phyloP scores from a whole-genome alignment of 2,329 filamentous ascomycete species.

The Cyphellophora europaea region DNA sequence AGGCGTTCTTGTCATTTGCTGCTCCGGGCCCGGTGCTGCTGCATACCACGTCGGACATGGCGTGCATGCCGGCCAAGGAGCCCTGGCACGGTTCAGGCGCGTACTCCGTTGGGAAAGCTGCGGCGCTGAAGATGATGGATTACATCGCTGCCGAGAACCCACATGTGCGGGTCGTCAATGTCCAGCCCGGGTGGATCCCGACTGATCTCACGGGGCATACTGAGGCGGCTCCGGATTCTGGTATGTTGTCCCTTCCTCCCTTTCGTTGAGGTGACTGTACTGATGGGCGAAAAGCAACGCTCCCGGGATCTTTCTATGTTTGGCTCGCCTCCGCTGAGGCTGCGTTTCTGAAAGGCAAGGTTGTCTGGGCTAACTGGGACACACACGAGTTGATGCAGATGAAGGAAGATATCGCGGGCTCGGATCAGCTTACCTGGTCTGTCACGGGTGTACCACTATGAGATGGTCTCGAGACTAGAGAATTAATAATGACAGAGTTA shows the following conservation, averaged over 20 bases:
- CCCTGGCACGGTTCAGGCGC: conserved; percentile 1
- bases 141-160: conserved; percentile 31
- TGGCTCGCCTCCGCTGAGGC: conserved; percentile 38
- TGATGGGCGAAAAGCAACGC: conserved; percentile 34
- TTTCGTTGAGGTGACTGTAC: conserved; percentile 36
- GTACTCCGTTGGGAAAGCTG: conserved; percentile 34
- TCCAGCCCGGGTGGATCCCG: conserved; percentile 31
- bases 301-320: conserved; percentile 33
- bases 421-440: too few relatives aligned
- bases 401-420: too few relatives aligned
- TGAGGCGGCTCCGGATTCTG: conserved; percentile 35
- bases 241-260: conserved; percentile 34
- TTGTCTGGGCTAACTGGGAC: conserved; percentile 44
- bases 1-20: neutral
- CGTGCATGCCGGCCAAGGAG: neutral
- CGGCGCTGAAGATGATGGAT: conserved; percentile 31
- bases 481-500: too few relatives aligned
- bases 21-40: neutral
- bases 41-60: neutral
- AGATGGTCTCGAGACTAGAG: too few relatives aligned
- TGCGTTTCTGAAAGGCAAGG: conserved; percentile 35
- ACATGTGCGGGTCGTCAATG: conserved; percentile 27
- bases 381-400: too few relatives aligned
- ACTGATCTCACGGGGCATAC: conserved; percentile 19
- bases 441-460: too few relatives aligned